These are phyloP conservation scores for Shiraia bambusicola DNA, from an alignment of 2,329 filamentous ascomycete genomes.

Conservation along the genomic window DNA sequence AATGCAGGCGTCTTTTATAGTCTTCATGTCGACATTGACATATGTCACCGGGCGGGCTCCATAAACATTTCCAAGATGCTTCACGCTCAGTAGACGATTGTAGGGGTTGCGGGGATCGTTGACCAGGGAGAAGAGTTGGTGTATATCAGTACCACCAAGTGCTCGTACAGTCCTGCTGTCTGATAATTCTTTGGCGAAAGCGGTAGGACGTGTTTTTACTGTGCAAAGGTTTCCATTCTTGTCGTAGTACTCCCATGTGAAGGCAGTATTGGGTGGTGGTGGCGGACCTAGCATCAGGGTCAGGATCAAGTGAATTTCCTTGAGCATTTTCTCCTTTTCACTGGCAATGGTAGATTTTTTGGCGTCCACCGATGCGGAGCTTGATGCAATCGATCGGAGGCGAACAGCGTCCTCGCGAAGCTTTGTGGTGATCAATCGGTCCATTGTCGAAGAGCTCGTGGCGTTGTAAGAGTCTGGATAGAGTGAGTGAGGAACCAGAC, in stretches of 20 bases:
- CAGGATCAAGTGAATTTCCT: slow-evolving; percentile 77
- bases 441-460: slow-evolving; percentile 68
- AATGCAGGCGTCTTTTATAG: slow-evolving; percentile 72
- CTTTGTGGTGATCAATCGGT: slow-evolving; percentile 76
- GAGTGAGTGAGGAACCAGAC: slow-evolving; percentile 76
- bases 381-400: slow-evolving; percentile 60
- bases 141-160: slow-evolving; percentile 61
- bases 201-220: slow-evolving; percentile 65
- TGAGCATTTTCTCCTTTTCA: slow-evolving; percentile 73
- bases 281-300: slow-evolving; percentile 80
- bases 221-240: slow-evolving; percentile 64
- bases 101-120: slow-evolving; percentile 81
- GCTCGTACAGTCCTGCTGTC: slow-evolving; percentile 60
- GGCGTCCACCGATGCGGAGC: slow-evolving; percentile 39
- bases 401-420: slow-evolving; percentile 80
- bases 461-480: slow-evolving; percentile 85
- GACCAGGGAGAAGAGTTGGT: slow-evolving; percentile 75
- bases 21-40: slow-evolving; percentile 74
- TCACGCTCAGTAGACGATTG: slow-evolving; percentile 71
- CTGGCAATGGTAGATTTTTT: slow-evolving; percentile 47
- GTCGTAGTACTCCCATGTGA: slow-evolving; percentile 80
- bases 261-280: slow-evolving; percentile 66
- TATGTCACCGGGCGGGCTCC: slow-evolving; percentile 76
- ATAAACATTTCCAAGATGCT: slow-evolving; percentile 77
- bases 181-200: slow-evolving; percentile 70